Evolutionary conservation across 163 green algal species (phyloP).

Genomic region (Trebouxia gelatinosa): DNA sequence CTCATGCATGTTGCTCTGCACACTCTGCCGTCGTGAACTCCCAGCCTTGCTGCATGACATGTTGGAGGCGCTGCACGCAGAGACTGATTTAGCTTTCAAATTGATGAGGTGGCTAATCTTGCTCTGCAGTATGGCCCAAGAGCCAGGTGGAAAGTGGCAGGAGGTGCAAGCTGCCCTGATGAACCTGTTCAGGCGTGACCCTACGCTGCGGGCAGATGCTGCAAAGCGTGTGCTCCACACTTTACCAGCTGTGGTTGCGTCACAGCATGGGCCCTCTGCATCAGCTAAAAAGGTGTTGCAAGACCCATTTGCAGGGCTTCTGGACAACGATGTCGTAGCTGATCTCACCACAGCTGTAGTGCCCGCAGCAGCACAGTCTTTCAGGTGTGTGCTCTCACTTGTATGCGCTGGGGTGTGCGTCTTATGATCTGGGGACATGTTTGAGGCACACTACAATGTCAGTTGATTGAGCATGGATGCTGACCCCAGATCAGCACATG

Average conservation of each 20-base stretch:
- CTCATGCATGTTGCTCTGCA: not conserved
- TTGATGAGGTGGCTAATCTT: too few species aligned
- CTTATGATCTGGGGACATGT: too few species aligned
- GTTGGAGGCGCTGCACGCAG: too few species aligned
- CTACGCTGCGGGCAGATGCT: not conserved
- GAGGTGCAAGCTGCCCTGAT: not conserved
- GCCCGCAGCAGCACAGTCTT: not conserved
- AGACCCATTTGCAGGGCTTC: constrained; percentile 15
- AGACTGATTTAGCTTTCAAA: too few species aligned
- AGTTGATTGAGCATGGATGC: not conserved
- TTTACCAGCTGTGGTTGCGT: not conserved
- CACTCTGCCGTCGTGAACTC: too few species aligned
- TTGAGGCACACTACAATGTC: too few species aligned
- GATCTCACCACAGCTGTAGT: not conserved
- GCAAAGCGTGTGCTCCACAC: not conserved
- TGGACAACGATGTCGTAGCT: not conserved
- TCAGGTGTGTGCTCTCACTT: not conserved
- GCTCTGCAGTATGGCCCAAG: not conserved
- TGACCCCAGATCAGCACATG: not conserved
- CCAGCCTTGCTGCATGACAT: not conserved
- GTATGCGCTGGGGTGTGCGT: too few species aligned
- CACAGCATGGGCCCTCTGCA: not conserved
- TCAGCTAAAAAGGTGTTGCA: not conserved
- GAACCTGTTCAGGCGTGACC: not conserved
- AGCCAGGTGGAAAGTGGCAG: not conserved